These are phyloP conservation scores for Colletotrichum lentis DNA, from an alignment of 2,329 filamentous ascomycete genomes.

Conservation along the genomic window DNA sequence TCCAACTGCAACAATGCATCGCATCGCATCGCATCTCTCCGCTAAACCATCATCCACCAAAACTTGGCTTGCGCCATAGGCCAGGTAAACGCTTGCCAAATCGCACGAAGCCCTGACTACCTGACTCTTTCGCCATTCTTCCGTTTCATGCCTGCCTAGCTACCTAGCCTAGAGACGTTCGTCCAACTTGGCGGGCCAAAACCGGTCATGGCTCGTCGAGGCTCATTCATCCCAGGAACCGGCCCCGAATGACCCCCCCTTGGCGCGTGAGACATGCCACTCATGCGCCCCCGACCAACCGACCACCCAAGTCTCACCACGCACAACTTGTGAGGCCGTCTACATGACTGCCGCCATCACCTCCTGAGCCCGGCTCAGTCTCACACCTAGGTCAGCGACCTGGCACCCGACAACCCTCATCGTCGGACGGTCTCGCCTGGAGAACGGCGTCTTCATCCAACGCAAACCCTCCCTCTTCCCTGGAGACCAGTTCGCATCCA, in stretches of 20 bases:
- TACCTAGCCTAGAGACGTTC: not conserved
- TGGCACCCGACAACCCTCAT: constrained; percentile 31
- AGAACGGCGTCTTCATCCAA: not conserved
- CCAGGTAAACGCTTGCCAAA: not conserved
- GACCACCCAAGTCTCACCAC: constrained; percentile 34
- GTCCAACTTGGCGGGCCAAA: not conserved
- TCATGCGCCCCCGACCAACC: constrained; percentile 36
- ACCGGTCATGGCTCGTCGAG: constrained; percentile 13
- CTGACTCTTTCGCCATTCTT: constrained; percentile 5
- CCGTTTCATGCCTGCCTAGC: constrained; percentile 6
- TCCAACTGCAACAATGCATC: not conserved
- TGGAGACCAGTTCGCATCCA: not conserved
- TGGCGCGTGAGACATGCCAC: constrained; percentile 33
- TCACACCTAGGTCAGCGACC: constrained; percentile 30
- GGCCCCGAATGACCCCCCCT: constrained; percentile 33
- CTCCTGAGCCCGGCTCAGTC: constrained; percentile 25
- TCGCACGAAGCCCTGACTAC: no score
- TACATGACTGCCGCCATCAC: constrained; percentile 32
- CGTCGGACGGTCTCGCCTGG: not conserved
- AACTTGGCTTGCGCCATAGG: not conserved
- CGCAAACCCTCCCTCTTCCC: not conserved
- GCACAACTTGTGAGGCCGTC: constrained; percentile 33
- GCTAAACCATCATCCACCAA: not conserved
- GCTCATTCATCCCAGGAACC: constrained; percentile 31
- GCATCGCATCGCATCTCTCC: not conserved